Percentiles rank a stretch among this genome's conserved stretches.
These are phyloP conservation scores for Cicer arietinum DNA, from an alignment of 306 rosid genomes.

Conservation along the genomic window DNA sequence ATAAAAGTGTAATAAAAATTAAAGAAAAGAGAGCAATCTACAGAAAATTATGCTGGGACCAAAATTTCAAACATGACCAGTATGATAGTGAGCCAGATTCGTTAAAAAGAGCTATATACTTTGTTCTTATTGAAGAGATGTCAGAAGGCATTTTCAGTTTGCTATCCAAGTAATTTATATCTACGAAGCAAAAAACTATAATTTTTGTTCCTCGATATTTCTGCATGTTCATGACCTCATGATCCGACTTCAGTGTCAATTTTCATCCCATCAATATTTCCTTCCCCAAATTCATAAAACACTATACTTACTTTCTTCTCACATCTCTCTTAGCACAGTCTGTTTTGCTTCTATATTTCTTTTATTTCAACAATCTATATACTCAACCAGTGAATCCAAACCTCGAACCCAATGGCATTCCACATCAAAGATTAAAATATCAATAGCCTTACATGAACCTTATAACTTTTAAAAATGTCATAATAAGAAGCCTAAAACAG, in stretches of 20 bases:
- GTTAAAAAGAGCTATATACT: neutral
- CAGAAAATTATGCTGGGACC: neutral
- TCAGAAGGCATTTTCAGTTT: neutral
- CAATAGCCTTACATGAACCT: neutral
- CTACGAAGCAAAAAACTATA: neutral
- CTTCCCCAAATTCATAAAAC: slow-evolving; percentile 1
- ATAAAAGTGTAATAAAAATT: neutral
- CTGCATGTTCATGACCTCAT: neutral
- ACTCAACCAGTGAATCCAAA: neutral
- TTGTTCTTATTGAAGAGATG: neutral
- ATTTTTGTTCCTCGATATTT: neutral
- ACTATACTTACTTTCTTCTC: neutral
- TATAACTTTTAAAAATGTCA: neutral
- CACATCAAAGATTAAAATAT: slow-evolving; percentile 9
- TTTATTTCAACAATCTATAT: neutral
- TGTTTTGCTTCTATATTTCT: slow-evolving; percentile 11
- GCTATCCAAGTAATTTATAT: neutral
- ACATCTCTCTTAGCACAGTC: neutral
- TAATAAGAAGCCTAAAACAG: neutral
- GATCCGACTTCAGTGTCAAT: neutral
- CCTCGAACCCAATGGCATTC: neutral
- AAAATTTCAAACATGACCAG: neutral
- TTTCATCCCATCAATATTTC: slow-evolving; percentile 17
- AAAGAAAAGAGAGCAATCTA: neutral
- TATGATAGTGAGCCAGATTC: neutral